These are phyloP conservation scores for Termitomyces sp. DNA, from an alignment of 768 basidiomycete species.

Conservation along the genomic window DNA sequence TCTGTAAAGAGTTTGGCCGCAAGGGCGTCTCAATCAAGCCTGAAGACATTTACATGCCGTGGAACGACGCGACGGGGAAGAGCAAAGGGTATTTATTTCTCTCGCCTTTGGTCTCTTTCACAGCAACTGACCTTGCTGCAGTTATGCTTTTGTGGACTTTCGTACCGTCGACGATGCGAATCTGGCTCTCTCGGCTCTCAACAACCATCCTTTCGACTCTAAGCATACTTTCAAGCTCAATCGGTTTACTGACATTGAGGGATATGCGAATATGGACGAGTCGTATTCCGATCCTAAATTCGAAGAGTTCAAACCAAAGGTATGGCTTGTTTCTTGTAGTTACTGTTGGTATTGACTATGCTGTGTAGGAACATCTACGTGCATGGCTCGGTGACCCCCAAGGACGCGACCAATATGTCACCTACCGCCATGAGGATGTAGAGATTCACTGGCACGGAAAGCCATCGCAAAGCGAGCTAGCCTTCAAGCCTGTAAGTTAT, in stretches of 20 bases:
- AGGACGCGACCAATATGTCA: slow-evolving; percentile 94
- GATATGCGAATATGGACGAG: slow-evolving; percentile 72
- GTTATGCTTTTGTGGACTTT: slow-evolving; percentile 82
- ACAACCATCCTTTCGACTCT: slow-evolving; percentile 82
- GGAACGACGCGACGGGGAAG: slow-evolving; percentile 76
- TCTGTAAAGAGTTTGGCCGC: slow-evolving; percentile 79
- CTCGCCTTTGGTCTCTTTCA: not conserved
- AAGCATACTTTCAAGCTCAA: slow-evolving; percentile 83
- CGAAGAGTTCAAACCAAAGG: slow-evolving; percentile 74
- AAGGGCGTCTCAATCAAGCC: slow-evolving; percentile 74
- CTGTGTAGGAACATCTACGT: slow-evolving; percentile 81
- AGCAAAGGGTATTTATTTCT: slow-evolving; percentile 79
- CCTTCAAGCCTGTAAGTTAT: slow-evolving; percentile 66
- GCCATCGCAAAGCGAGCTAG: slow-evolving; percentile 78
- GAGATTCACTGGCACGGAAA: slow-evolving; percentile 91
- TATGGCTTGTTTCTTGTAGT: slow-evolving; percentile 23
- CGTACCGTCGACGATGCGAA: slow-evolving; percentile 65
- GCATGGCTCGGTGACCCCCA: slow-evolving; percentile 92
- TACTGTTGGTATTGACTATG: not conserved
- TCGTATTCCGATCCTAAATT: slow-evolving; percentile 69
- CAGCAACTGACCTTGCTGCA: slow-evolving; percentile 23
- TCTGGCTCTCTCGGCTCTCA: slow-evolving; percentile 59
- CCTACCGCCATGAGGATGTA: slow-evolving; percentile 89
- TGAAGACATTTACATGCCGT: slow-evolving; percentile 82
- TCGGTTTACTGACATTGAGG: slow-evolving; percentile 86